phyloP scores from a whole-genome alignment of 352 stramenopile genomes.

The Aphanomyces cochlioides region DNA sequence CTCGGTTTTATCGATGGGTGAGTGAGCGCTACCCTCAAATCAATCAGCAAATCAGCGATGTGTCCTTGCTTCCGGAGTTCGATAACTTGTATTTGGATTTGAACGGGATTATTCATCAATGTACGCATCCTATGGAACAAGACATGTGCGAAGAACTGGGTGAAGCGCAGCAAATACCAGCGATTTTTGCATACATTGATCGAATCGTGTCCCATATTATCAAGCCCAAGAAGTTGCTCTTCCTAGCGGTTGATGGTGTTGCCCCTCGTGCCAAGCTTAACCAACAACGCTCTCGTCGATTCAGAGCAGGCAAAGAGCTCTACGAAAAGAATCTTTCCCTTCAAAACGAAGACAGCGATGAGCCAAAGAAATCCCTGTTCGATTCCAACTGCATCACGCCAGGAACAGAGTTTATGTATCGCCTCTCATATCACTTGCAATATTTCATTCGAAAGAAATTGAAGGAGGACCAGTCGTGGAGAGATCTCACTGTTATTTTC shows the following conservation, averaged over 20 bases:
- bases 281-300: constrained; percentile 97
- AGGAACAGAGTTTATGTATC: constrained; percentile 98
- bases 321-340: constrained; percentile 68
- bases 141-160: constrained; percentile 87
- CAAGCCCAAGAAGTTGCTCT: constrained; percentile 95
- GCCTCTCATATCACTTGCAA: constrained; percentile 85
- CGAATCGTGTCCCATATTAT: constrained; percentile 96
- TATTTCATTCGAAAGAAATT: constrained; percentile 97
- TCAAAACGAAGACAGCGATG: constrained; percentile 63
- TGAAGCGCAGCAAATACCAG: constrained; percentile 93
- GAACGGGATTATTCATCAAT: constrained; percentile 99
- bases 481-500: constrained; percentile 95
- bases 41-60: constrained; percentile 96
- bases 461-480: constrained; percentile 93
- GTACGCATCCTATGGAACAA: constrained; percentile 96
- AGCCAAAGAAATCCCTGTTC: constrained; percentile 78
- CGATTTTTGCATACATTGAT: constrained; percentile 90
- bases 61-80: constrained; percentile 96
- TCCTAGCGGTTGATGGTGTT: constrained; percentile 98
- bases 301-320: constrained; percentile 81
- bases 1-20: constrained; percentile 92
- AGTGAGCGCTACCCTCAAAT: constrained; percentile 98
- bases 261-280: constrained; percentile 99
- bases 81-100: constrained; percentile 99
- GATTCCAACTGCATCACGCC: constrained; percentile 99